Evolutionary conservation across 345 rosid species (phyloP).

Genomic region (Gynandropsis gynandra): DNA sequence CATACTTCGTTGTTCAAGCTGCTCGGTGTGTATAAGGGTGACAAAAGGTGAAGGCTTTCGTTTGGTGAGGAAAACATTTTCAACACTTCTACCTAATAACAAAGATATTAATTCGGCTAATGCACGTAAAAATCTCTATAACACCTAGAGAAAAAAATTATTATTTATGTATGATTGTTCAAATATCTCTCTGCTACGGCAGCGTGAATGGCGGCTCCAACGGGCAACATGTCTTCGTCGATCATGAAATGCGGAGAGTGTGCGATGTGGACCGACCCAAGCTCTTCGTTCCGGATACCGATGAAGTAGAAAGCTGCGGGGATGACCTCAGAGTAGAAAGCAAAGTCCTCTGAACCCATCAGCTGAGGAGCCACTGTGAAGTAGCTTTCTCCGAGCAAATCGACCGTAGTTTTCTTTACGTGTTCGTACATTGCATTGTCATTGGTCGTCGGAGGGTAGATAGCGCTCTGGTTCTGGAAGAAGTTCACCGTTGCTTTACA

Average conservation of each 20-base stretch:
- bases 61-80: background rate
- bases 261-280: slow-evolving; percentile 59
- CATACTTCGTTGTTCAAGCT: slow-evolving; percentile 88
- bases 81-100: background rate
- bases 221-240: slow-evolving; percentile 75
- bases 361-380: slow-evolving; percentile 57
- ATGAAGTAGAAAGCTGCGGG: slow-evolving; percentile 77
- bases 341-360: slow-evolving; percentile 96
- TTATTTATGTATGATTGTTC: slow-evolving; percentile 22
- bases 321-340: slow-evolving; percentile 60
- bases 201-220: slow-evolving; percentile 78
- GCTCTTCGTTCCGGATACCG: slow-evolving; percentile 68
- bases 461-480: slow-evolving; percentile 52
- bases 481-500: slow-evolving; percentile 62
- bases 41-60: slow-evolving; percentile 27
- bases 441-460: slow-evolving; percentile 73
- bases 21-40: slow-evolving; percentile 64
- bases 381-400: slow-evolving; percentile 47
- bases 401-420: slow-evolving; percentile 55
- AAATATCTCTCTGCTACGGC: slow-evolving; percentile 80
- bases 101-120: slow-evolving; percentile 3
- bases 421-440: slow-evolving; percentile 54
- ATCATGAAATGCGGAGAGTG: slow-evolving; percentile 84
- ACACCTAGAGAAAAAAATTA: slow-evolving; percentile 13
- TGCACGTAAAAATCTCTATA: too few species aligned